Evolutionary conservation across 1,284 basidiomycete species (phyloP).

Genomic region (Tilletia caries): DNA sequence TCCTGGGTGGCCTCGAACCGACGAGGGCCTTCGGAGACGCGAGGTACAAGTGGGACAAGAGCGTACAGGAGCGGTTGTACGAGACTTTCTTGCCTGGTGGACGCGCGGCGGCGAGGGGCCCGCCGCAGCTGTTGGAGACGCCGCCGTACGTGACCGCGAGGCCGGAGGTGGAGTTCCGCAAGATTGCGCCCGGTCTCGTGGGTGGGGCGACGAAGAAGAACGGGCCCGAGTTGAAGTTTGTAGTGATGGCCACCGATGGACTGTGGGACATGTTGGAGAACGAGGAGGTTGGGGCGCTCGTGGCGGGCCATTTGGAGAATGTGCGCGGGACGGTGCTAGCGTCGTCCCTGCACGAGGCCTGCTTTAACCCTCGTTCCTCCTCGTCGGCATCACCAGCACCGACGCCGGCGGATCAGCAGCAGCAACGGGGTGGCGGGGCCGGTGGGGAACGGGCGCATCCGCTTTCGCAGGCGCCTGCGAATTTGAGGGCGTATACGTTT

Average conservation of each 20-base stretch:
- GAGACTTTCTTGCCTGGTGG: constrained; percentile 53
- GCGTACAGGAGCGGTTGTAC: constrained; percentile 54
- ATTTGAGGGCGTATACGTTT: constrained; percentile 41
- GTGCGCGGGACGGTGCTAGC: constrained; percentile 43
- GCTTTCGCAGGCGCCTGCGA: constrained; percentile 36
- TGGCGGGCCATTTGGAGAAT: constrained; percentile 49
- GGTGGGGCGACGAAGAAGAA: background rate
- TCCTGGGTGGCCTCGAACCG: constrained; percentile 84
- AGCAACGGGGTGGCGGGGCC: background rate
- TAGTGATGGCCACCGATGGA: constrained; percentile 88
- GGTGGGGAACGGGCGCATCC: constrained; percentile 23
- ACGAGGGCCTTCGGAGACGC: constrained; percentile 92
- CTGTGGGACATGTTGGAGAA: constrained; percentile 92
- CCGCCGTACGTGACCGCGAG: constrained; percentile 89
- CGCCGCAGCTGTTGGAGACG: constrained; percentile 44
- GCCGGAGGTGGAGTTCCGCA: constrained; percentile 61
- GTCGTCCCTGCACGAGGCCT: constrained; percentile 36
- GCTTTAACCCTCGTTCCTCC: constrained; percentile 20
- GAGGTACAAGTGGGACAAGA: constrained; percentile 72
- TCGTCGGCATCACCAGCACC: background rate
- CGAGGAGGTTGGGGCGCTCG: constrained; percentile 85
- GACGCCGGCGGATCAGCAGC: background rate
- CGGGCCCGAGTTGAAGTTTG: constrained; percentile 42
- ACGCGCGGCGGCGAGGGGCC: constrained; percentile 28
- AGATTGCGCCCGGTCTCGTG: constrained; percentile 55